Base-by-base conservation (phyloP, 768 basidiomycete species). In the Amanita inopinata region DNA sequence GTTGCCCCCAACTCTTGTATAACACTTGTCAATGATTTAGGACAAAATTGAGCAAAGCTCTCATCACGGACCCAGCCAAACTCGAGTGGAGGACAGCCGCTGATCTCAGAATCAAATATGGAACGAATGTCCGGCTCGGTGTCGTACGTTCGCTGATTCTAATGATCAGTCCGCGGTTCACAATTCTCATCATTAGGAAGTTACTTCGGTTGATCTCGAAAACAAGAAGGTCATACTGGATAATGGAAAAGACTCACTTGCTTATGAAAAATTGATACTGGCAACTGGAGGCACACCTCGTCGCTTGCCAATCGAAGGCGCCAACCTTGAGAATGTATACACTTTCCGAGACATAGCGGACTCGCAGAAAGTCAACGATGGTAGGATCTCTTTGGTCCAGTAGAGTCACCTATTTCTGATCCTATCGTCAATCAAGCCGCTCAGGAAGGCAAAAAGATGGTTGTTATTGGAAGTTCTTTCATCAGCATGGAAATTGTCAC, bases 401-500 rank as follows among this genome's bases (percentile, higher is more conserved):
- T 28, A 17, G 3, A 12, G 12, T 14, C 19, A 6, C 40, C 24
- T 25, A 32, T 38, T 27, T 7, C 18, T 38, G 19, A 50, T 34
- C 23, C 43, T 44, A 31, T 45, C 41, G 10, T 40, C 25, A 25
- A 23, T 33, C 33, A 40, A 7, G 30, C 22, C 37, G 73, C 72
- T 25, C 64, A 83, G 61, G 82, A 86, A 49, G 82, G 83, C 24
- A 85, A 89, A 60, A 68, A 69, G 37, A 59, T 83, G 46, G 88
- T 90, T 23, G 74, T 93, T 9, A 81, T 94, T 49, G 92, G 92
- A 2, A 83, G 80, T 38, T 87, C 83, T 10, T 96, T 93, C 65
- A 96, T 96, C 53, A 78, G 83, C 43, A 88, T 96, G 88, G 87
- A 92, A 58, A 66, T 90, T n/a, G 87, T 88, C 5, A 71, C 67